These are phyloP conservation scores for Yamadazyma paraphyllophila DNA, from an alignment of 805 yeast species.

Conservation along the genomic window DNA sequence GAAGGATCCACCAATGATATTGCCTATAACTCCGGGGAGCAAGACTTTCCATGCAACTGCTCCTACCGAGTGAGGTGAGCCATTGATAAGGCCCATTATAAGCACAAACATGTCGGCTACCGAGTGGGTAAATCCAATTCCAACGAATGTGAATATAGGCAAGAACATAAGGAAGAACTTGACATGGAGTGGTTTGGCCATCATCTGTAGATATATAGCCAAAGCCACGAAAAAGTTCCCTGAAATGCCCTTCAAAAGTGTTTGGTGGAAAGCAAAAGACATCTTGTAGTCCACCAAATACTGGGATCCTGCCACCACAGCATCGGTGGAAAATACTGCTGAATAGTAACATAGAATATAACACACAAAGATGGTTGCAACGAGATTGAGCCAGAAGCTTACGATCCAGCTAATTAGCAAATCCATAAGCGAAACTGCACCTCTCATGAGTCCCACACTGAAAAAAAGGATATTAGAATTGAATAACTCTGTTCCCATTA, in stretches of 20 bases:
- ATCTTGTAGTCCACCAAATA: slow-evolving; percentile 45
- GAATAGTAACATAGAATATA: slow-evolving; percentile 62
- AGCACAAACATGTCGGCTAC: slow-evolving; percentile 80
- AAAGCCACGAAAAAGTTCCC: slow-evolving; percentile 77
- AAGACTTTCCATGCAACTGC: slow-evolving; percentile 69
- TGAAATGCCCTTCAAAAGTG: slow-evolving; percentile 66
- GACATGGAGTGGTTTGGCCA: slow-evolving; percentile 80
- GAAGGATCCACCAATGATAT: slow-evolving; percentile 72
- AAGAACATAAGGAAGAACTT: slow-evolving; percentile 59
- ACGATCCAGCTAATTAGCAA: slow-evolving; percentile 62
- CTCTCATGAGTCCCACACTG: slow-evolving; percentile 63
- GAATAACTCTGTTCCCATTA: slow-evolving; percentile 72
- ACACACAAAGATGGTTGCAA: slow-evolving; percentile 61
- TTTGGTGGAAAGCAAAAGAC: slow-evolving; percentile 52
- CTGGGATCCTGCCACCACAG: slow-evolving; percentile 48
- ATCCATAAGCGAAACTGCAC: slow-evolving; percentile 68
- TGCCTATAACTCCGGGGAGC: slow-evolving; percentile 72
- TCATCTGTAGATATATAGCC: slow-evolving; percentile 72
- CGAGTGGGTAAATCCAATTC: slow-evolving; percentile 74
- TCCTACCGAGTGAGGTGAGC: slow-evolving; percentile 59
- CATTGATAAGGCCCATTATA: slow-evolving; percentile 65
- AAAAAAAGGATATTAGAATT: slow-evolving; percentile 74
- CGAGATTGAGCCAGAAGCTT: slow-evolving; percentile 67
- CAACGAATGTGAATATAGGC: slow-evolving; percentile 77
- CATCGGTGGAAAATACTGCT: slow-evolving; percentile 41